phyloP scores from a whole-genome alignment of 225 moss, liverwort and hornwort genomes.

The Physcomitrium patens region DNA sequence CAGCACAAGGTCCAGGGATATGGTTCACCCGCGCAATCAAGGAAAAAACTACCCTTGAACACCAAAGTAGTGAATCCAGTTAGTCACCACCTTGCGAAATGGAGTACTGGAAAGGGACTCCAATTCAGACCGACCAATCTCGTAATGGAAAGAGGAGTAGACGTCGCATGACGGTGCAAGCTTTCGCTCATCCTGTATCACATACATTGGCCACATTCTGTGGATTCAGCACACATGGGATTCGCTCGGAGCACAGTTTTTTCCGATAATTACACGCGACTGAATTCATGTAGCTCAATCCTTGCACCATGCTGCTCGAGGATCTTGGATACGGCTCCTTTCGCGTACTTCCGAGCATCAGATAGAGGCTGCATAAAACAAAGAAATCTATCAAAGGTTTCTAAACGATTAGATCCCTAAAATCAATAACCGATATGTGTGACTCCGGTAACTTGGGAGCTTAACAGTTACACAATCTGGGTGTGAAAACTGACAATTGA shows the following conservation, averaged over 20 bases:
- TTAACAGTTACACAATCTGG: not conserved
- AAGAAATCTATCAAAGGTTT: slow-evolving; percentile 7
- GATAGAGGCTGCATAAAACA: slow-evolving; percentile 50
- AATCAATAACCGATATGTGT: not conserved
- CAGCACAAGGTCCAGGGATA: slow-evolving; percentile 8
- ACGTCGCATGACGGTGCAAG: slow-evolving; percentile 25
- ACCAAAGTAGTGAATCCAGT: not conserved
- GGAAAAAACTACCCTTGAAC: not conserved
- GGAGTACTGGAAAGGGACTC: slow-evolving; percentile 31
- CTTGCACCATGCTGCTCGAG: slow-evolving; percentile 48
- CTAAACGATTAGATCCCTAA: not conserved
- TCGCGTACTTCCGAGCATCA: slow-evolving; percentile 54
- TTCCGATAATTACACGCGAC: not conserved
- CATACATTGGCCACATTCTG: slow-evolving; percentile 16
- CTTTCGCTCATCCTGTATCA: slow-evolving; percentile 41
- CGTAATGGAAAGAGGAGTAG: slow-evolving; percentile 39
- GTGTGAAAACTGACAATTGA: not conserved
- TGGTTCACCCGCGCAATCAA: not conserved
- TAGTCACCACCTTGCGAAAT: slow-evolving; percentile 41
- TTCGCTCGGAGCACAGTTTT: not conserved
- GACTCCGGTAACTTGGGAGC: not conserved
- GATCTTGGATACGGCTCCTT: slow-evolving; percentile 37
- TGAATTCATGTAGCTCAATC: slow-evolving; percentile 41
- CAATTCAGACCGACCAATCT: slow-evolving; percentile 59
- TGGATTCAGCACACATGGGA: not conserved